Base-by-base conservation (phyloP, 805 yeast species). In the Starmerella tilneyi region DNA sequence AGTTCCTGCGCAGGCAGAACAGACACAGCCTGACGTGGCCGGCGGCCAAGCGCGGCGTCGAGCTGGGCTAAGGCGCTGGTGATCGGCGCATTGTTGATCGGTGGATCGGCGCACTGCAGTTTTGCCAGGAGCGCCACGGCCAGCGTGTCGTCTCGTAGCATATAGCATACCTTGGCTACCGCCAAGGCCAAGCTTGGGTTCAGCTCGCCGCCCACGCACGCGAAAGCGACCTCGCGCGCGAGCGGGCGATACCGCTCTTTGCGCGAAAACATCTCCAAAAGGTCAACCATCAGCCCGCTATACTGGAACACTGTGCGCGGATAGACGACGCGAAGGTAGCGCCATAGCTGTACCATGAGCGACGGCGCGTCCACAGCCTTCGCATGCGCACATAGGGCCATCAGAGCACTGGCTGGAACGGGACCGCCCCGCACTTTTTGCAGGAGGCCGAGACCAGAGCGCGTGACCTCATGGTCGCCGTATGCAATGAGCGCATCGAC, bases 1-100 rank as follows among this genome's bases (percentile, higher is more conserved):
- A 45, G 15, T 31, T 54, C 55, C 15, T 47, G 45, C 9, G 46
- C 37, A n/a, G 44, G 26, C 54, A 72, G 49, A 76, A 78, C 3
- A 3, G 39, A 17, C 15, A 20, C 30, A 12, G 12, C 19, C 17
- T 33, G 3, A 5, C 44, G 17, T 9, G 31, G 20, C 30, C 13
- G 20, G 21, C 37, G 21, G 6, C 40, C 38, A 5, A 12, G 26
- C 13, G 16, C 22, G 9, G 42, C 44, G 11, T 44, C 35, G 4
- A 47, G 36, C 29, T 44, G 51, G 30, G 26, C 29, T 3, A 35
- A 22, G 17, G 32, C 44, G 12, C 36, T 33, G 15, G 15, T 32
- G 6, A 41, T 16, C 20, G 11, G 23, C 11, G 32, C 13, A 21
- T 22, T 21, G 7, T 16, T n/a, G 12, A 6, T 20, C 12, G n/a